Conservation (phyloP, 73 alveolate genomes). For the Stentor coeruleus region DNA sequence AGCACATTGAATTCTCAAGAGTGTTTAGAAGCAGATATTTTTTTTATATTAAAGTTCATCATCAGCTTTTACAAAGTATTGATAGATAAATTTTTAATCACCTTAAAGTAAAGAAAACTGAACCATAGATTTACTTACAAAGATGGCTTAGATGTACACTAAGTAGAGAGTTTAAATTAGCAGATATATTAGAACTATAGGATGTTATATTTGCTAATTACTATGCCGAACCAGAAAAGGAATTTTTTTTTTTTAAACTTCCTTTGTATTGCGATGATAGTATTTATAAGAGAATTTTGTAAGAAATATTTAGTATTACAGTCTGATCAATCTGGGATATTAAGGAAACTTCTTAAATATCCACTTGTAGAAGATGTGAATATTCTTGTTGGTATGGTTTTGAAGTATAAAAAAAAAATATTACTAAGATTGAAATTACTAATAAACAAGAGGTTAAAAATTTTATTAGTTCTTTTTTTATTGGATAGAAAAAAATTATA, state of each 20-base stretch:
- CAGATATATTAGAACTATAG: neutral
- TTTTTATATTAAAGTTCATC: too few relatives aligned
- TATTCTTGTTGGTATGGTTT: neutral
- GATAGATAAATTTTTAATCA: too few relatives aligned
- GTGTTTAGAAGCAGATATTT: slow-evolving; percentile 21
- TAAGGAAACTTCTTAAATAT: neutral
- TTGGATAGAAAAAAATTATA: too few relatives aligned
- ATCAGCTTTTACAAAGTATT: too few relatives aligned
- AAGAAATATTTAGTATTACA: neutral
- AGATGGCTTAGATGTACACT: neutral
- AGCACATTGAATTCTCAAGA: neutral
- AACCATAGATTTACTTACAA: too few relatives aligned
- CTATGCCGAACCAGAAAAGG: neutral
- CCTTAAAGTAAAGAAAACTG: too few relatives aligned
- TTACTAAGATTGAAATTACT: too few relatives aligned
- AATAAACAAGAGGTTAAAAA: too few relatives aligned
- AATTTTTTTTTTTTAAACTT: neutral
- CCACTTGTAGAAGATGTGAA: neutral
- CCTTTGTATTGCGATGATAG: neutral
- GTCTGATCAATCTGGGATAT: neutral
- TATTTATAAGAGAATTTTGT: neutral
- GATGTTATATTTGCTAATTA: neutral
- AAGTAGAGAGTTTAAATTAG: neutral
- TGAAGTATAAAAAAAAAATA: neutral
- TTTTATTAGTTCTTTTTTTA: too few relatives aligned